Evolutionary conservation across 148 eudicot genomes (phyloP), one percentile per base, ranked within the genome.

Genomic region (Rhododendron vialii): DNA sequence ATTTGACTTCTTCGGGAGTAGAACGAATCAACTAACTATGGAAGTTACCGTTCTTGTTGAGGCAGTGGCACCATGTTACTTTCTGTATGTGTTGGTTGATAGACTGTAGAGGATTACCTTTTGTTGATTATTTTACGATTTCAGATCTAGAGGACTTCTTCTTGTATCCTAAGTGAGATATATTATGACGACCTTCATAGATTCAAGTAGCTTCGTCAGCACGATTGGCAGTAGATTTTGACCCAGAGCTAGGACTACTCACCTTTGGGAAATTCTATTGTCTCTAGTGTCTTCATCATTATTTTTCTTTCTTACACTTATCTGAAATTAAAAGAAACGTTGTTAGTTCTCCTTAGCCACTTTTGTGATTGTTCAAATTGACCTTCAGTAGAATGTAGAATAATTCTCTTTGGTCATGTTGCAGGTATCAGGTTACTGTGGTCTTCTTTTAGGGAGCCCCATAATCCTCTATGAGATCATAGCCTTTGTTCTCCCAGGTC

Each of bases 381-480:
- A 71, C 38, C 76, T 71, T 71, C 76, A 4, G 76, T 33, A 35
- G 76, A 71, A 30, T 71, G 76, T 71, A 71, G 20, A 13, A 20
- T 35, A 26, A n/a, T 84, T 83, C 38, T 17, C 12, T 26, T 83
- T 13, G 11, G n/a, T 80, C 28, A 17, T 87, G 82, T 57, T 91
- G 90, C 95, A 97, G 98, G 99, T 97, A 82, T 97, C 99, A 57
- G 99, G 99, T 85, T 97, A 97, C 86, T 94, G 98, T 86, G 99
- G 99, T 83, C 96, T 97, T 89, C 94, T 97, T 81, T 77, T 97
- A 48, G 99, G 98, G 75, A 94, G 98, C 86, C 99, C 99, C 33
- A 84, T 97, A 80, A 95, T 97, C 81, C 94, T 97, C 51, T 97
- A 97, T 82, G 99, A 97, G 92, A 92, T 95, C 87, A 95, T 97